These are phyloP conservation scores for Truncatella angustata DNA, from an alignment of 2,329 filamentous ascomycete species.

Conservation along the genomic window DNA sequence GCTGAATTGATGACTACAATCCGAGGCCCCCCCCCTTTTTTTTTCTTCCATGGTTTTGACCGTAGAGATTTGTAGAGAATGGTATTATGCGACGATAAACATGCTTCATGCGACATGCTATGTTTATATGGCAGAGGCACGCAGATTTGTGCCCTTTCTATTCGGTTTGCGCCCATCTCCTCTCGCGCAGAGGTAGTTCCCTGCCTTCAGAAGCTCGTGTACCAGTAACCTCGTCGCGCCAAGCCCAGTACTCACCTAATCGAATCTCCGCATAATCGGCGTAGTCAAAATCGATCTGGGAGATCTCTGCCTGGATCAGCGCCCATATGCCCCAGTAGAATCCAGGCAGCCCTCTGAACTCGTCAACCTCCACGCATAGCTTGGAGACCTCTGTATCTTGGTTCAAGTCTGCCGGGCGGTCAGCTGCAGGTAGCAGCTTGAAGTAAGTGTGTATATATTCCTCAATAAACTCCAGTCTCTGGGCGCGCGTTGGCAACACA, in stretches of 20 bases:
- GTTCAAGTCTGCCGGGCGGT: constrained; percentile 31
- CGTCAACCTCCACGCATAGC: constrained; percentile 78
- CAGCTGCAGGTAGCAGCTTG: constrained; percentile 42
- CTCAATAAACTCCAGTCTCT: constrained; percentile 76
- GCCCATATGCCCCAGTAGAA: constrained; percentile 95
- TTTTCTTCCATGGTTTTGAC: neutral
- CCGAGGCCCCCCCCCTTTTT: neutral
- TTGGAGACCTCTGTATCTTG: constrained; percentile 63
- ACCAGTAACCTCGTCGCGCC: constrained; percentile 73
- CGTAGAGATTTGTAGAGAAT: too few relatives aligned
- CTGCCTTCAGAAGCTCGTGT: constrained; percentile 48
- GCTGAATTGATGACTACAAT: neutral
- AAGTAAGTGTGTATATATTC: constrained; percentile 81
- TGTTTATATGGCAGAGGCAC: too few relatives aligned
- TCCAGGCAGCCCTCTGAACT: constrained; percentile 84
- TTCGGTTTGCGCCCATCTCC: constrained; percentile 67
- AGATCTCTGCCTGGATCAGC: constrained; percentile 90
- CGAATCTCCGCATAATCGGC: constrained; percentile 83
- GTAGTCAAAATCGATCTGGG: constrained; percentile 96
- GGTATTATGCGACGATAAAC: too few relatives aligned
- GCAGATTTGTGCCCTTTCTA: constrained; percentile 14
- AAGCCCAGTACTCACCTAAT: constrained; percentile 89
- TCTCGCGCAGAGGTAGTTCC: constrained; percentile 64
- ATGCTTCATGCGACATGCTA: too few relatives aligned
- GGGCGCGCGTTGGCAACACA: constrained; percentile 73